A percentile compares a stretch with the other conserved stretches of the same genome.
Conservation (phyloP, 768 basidiomycete genomes). For the Leccinum aurantiacum region DNA sequence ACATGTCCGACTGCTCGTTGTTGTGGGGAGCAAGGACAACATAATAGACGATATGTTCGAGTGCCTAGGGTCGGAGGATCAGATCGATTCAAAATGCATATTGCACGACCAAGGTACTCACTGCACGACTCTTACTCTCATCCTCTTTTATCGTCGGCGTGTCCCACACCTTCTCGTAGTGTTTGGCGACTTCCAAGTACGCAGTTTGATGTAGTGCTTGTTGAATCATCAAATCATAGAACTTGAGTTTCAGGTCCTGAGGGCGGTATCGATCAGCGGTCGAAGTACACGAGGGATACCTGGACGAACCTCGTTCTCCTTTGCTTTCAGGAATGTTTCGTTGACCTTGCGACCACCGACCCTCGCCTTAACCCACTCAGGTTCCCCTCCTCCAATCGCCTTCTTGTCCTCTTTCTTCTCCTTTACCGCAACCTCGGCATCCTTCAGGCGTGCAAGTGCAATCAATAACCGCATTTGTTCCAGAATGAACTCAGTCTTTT, state of each 20-base stretch:
- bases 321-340: conserved; percentile 86
- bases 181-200: conserved; percentile 92
- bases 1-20: conserved; percentile 97
- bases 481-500: conserved; percentile 97
- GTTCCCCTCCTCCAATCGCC: conserved; percentile 66
- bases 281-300: background rate
- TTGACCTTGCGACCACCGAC: conserved; percentile 94
- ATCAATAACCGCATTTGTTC: conserved; percentile 95
- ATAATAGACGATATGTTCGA: conserved; percentile 95
- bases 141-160: conserved; percentile 93
- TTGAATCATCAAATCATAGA: conserved; percentile 95
- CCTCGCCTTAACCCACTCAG: conserved; percentile 91
- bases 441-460: conserved; percentile 73
- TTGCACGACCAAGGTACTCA: conserved; percentile 34
- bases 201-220: conserved; percentile 80
- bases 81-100: conserved; percentile 1
- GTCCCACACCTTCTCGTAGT: conserved; percentile 97
- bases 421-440: conserved; percentile 57
- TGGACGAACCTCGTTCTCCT: conserved; percentile 76
- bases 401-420: conserved; percentile 54
- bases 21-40: conserved; percentile 90
- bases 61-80: conserved; percentile 51
- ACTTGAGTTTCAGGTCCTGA: conserved; percentile 94
- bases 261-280: background rate
- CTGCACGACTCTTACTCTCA: conserved; percentile 65